Evolutionary conservation across 257 asterid species (phyloP).

Genomic region (Solanum raphanifolium): DNA sequence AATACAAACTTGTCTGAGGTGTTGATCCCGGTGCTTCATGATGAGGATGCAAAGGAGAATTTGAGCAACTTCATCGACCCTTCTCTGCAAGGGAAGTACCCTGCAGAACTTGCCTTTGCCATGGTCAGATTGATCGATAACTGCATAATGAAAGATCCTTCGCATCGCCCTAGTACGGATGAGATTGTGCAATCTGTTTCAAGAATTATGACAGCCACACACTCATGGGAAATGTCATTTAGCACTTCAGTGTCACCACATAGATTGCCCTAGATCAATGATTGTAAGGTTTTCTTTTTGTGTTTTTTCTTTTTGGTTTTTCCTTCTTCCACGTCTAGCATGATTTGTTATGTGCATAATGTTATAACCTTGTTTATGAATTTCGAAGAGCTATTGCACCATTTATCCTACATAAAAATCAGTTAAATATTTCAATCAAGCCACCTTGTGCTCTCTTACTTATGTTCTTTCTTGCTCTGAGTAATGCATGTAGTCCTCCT

Average conservation of each 20-base stretch:
- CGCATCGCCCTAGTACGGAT: slow-evolving; percentile 58
- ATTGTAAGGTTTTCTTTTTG: background rate
- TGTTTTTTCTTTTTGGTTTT: background rate
- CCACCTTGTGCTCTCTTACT: background rate
- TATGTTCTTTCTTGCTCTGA: background rate
- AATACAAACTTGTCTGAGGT: slow-evolving; percentile 22
- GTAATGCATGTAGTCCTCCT: background rate
- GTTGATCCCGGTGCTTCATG: slow-evolving; percentile 21
- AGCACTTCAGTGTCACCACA: slow-evolving; percentile 23
- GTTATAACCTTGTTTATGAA: background rate
- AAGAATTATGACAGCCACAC: slow-evolving; percentile 29
- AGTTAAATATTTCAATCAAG: background rate
- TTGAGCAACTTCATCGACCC: slow-evolving; percentile 46
- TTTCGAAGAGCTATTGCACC: background rate
- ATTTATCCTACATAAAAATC: background rate
- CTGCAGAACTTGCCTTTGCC: slow-evolving; percentile 32
- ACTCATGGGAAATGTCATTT: slow-evolving; percentile 46
- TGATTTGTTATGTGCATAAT: background rate
- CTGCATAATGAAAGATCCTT: slow-evolving; percentile 61
- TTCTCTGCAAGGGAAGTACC: slow-evolving; percentile 40
- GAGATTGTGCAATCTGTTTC: slow-evolving; percentile 55
- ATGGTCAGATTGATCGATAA: slow-evolving; percentile 37
- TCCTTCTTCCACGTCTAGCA: background rate
- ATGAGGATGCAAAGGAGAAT: slow-evolving; percentile 27
- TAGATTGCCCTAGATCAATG: slow-evolving; percentile 17